These are phyloP conservation scores for Colletotrichum filicis DNA, from an alignment of 2,329 filamentous ascomycete species.

Conservation along the genomic window DNA sequence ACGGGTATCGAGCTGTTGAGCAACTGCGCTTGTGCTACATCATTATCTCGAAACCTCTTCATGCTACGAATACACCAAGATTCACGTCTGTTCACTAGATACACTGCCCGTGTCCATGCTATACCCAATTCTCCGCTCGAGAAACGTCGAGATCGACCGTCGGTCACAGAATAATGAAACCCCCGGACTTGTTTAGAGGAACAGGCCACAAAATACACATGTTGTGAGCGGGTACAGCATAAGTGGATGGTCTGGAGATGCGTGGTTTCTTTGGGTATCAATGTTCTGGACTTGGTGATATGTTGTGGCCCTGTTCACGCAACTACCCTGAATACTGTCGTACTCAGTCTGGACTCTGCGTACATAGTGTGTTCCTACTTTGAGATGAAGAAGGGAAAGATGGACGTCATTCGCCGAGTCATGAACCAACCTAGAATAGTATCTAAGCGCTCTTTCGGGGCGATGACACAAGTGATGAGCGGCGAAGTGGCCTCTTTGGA, in stretches of 20 bases:
- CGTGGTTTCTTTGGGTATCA: not conserved
- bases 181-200: not conserved
- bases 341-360: too few relatives aligned
- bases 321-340: not conserved
- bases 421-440: not conserved
- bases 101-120: not conserved
- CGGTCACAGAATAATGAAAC: not conserved
- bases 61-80: not conserved
- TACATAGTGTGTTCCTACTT: not conserved
- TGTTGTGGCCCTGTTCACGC: not conserved
- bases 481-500: not conserved
- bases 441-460: not conserved
- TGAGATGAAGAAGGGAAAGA: slow-evolving; percentile 9
- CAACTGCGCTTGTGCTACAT: not conserved
- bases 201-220: slow-evolving; percentile 4
- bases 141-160: not conserved
- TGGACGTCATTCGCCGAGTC: slow-evolving; percentile 26
- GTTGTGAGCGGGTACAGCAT: slow-evolving; percentile 6
- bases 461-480: not conserved
- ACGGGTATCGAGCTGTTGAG: not conserved
- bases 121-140: not conserved
- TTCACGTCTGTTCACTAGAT: not conserved
- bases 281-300: not conserved
- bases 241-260: slow-evolving; percentile 33
- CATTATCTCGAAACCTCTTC: too few relatives aligned